Evolutionary conservation across 2,329 filamentous ascomycete species (phyloP), one percentile per base, ranked within the genome.

Genomic region (Aspergillus texensis): DNA sequence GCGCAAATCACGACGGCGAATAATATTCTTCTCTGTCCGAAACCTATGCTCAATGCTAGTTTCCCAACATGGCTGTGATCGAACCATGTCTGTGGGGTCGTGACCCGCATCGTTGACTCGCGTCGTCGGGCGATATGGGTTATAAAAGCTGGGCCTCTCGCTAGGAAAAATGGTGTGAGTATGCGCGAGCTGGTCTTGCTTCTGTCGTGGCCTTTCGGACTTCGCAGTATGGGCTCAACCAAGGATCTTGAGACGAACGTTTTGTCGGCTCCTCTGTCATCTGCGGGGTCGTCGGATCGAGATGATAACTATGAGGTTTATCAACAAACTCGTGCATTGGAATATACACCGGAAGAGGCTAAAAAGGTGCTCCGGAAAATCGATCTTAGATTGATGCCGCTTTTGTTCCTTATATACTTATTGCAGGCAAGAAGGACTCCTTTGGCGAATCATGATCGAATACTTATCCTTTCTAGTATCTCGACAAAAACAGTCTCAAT

Each of bases 331-430:
- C 62, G 55, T 45, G 71, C 66, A 1, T 41, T 71, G 1, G 66
- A 70, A 32, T 73, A 72, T 53, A 71, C 68, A 4, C 34, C 62
- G 1, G 64, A 71, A 21, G 71, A 73, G 26, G 69, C 63, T 2
- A 71, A 75, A 10, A 61, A 34, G 8, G 81, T 86, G 2, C 62
- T 88, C 41, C 77, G 81, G 30, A 88, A 87, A 70, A 88, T 89
- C 65, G 86, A 88, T 70, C 75, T 75, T 61, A 77, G 77, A 8
- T 74, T 89, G 24, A 83, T 88, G 14, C 85, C 86, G 1, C 72
- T 88, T 8, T 74, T 88, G 6, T 87, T 88, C 63, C 67, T 84
- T 32, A 87, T 84, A 0, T 88, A 88, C 70, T 83, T 84, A 75
- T 72, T 89, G 64, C 85, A 87, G 71, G 88, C 87, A 64, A 83